A percentile compares a stretch with the other conserved stretches of the same genome.
Evolutionary conservation across 208 protist genomes (phyloP).

Genomic region (Trypanosomatidae sp.): DNA sequence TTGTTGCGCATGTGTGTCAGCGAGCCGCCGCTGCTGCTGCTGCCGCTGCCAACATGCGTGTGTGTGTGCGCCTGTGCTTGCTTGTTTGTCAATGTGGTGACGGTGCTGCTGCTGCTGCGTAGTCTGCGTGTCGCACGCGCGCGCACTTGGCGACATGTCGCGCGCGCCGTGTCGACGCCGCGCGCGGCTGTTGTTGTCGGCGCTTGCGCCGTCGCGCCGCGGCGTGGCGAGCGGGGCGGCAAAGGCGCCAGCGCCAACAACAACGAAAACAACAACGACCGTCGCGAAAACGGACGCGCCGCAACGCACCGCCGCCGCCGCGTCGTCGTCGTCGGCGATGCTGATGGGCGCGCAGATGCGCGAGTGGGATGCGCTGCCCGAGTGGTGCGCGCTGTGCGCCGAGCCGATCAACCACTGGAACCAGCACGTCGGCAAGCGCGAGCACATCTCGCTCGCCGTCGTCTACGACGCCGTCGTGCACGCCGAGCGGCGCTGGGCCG

Average conservation of each 20-base stretch:
- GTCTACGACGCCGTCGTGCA: conserved; percentile 33
- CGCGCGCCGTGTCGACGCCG: too few relatives aligned
- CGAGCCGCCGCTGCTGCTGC: too few relatives aligned
- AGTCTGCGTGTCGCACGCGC: too few relatives aligned
- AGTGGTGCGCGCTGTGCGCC: conserved; percentile 54
- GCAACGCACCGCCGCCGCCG: not conserved
- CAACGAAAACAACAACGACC: conserved; percentile 2
- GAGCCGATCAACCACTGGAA: conserved; percentile 66
- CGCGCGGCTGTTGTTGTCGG: too few relatives aligned
- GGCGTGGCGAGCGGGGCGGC: too few relatives aligned
- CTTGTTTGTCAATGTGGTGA: too few relatives aligned
- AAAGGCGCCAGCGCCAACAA: not conserved
- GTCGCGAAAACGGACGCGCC: not conserved
- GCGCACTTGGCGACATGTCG: too few relatives aligned
- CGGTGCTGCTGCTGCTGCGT: too few relatives aligned
- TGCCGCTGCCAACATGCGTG: too few relatives aligned
- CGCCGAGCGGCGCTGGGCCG: conserved; percentile 17
- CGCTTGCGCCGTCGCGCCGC: too few relatives aligned
- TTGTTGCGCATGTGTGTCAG: too few relatives aligned
- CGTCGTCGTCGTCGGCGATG: not conserved
- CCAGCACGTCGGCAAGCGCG: conserved; percentile 60
- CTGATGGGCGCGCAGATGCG: not conserved
- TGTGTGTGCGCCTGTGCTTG: too few relatives aligned
- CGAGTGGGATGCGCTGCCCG: conserved; percentile 10
- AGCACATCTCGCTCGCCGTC: conserved; percentile 69